Conservation (phyloP, 768 basidiomycete genomes). For the Pleurotus ostreatus region DNA sequence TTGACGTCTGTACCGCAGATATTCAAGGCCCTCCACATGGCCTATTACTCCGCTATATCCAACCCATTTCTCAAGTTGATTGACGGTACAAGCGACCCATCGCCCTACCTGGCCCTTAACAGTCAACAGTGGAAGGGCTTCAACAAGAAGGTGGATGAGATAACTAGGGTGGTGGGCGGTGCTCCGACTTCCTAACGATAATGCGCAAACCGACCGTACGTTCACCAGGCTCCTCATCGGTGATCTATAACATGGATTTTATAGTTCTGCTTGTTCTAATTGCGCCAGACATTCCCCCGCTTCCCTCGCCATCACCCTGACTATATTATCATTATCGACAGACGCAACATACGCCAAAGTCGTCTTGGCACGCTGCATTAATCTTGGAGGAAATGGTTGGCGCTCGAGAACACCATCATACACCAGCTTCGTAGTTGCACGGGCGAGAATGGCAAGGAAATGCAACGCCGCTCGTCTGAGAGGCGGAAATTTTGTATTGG, state of each 20-base stretch:
- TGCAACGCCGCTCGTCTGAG: slow-evolving; percentile 86
- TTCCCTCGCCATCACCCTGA: slow-evolving; percentile 76
- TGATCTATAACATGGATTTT: slow-evolving; percentile 21
- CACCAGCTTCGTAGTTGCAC: slow-evolving; percentile 47
- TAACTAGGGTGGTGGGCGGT: slow-evolving; percentile 56
- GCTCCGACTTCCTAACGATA: slow-evolving; percentile 15
- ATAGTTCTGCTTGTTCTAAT: slow-evolving; percentile 43
- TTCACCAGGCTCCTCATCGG: neutral
- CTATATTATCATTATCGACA: slow-evolving; percentile 70
- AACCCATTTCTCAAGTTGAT: slow-evolving; percentile 84
- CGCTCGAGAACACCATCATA: slow-evolving; percentile 37
- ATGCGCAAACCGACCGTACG: too few relatives aligned
- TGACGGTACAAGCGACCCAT: slow-evolving; percentile 48
- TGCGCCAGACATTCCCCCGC: slow-evolving; percentile 50
- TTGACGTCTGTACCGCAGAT: slow-evolving; percentile 40
- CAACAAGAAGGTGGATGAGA: slow-evolving; percentile 68
- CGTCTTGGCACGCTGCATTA: slow-evolving; percentile 47
- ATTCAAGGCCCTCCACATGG: slow-evolving; percentile 86
- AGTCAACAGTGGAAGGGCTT: slow-evolving; percentile 68
- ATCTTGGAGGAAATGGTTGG: slow-evolving; percentile 27
- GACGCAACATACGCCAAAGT: slow-evolving; percentile 67
- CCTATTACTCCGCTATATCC: slow-evolving; percentile 77
- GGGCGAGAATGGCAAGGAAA: slow-evolving; percentile 68
- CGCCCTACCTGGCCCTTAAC: slow-evolving; percentile 55
- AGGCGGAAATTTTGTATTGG: slow-evolving; percentile 66